Evolutionary conservation across 148 eudicot genomes (phyloP), one percentile per base, ranked within the genome.

Genomic region (Silene latifolia): DNA sequence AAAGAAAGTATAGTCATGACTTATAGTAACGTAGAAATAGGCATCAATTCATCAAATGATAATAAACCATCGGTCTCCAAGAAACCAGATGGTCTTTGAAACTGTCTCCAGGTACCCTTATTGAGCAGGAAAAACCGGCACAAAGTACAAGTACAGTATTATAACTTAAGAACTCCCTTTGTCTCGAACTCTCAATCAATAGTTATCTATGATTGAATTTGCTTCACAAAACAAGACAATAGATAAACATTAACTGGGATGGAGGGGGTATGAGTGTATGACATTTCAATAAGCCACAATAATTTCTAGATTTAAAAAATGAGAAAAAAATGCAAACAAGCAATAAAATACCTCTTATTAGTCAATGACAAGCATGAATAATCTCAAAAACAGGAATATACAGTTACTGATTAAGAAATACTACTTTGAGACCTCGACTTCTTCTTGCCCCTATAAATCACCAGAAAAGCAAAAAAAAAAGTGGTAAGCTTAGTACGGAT

Each of bases 1-100:
- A 20, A 25, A 72, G 24, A 80, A 77, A 74, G 23, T 51, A 60
- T 8, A 56, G 27, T 3, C 15, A 25, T 71, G 23, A 68, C 7
- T 24, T 46, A 35, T 1, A 74, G 4, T 67, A 53, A 73, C 72
- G 60, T 14, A n/a, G 12, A 79, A 39, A 39, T 39, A 39, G 44
- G 44, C 44, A 39, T 39, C 44, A 7, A 67, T 24, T 32, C 42
- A 12, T 7, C 47, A 59, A 72, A 75, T 19, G 24, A 21, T 48
- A 53, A 42, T 54, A 62, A 47, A 71, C 44, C 48, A 46, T 63
- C 24, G 74, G 18, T 39, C 47, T 56, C 12, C 11, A 60, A 10
- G 48, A 68, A 53, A 69, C 53, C 29, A 17, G 12, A 17, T 68
- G 27, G 25, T 24, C 73, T 48, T 48, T 14, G 54, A 14, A 17